Base-by-base conservation (phyloP, 331 rosid species). In the Telfairia occidentalis region DNA sequence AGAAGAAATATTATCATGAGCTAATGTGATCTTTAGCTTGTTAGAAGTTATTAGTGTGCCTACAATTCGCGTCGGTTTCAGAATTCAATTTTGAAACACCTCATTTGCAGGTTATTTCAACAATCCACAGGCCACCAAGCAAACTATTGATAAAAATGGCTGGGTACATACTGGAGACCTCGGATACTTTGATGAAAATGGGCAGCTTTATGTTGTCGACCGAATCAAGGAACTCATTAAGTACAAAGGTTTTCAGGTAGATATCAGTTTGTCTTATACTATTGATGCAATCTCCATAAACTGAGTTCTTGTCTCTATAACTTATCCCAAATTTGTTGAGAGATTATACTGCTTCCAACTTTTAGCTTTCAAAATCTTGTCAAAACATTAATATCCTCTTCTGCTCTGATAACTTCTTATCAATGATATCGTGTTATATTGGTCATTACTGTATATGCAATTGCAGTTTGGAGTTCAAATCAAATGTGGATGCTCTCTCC, bases 131-230 rank as follows among this genome's bases (percentile, higher is more conserved):
- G 97, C 96, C 77, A 90, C 98, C 74, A 84, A 73, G 61, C 80
- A 78, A 78, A 91, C 97, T 23, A 76, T 86, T 61, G 98, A 90
- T 77, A 74, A 78, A 75, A 75, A 78, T 16, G 96, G 95, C 4
- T 92, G 95, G 95, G 88, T 90, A 45, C 97, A 86, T 83, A 92
- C 97, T 0, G 97, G 97, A 74, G 97, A 92, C 85, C 92, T 92
- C 34, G 97, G 97, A 82, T 92, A 90, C 73, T 83, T 92, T 60
- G 90, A 92, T 57, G 96, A 81, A 72, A 83, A 84, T 0, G 96
- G 98, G 21, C 77, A 82, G 7, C 90, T 92, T 80, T 88, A 57
- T 83, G 95, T 90, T 52, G 96, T 92, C 75, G 98, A 92, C 61
- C 87, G 98, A 54, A 87, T 92, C 65, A 92, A 92, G 82, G 98